phyloP scores from a whole-genome alignment of 495 filamentous ascomycete genomes.

The Xylaria sp. region DNA sequence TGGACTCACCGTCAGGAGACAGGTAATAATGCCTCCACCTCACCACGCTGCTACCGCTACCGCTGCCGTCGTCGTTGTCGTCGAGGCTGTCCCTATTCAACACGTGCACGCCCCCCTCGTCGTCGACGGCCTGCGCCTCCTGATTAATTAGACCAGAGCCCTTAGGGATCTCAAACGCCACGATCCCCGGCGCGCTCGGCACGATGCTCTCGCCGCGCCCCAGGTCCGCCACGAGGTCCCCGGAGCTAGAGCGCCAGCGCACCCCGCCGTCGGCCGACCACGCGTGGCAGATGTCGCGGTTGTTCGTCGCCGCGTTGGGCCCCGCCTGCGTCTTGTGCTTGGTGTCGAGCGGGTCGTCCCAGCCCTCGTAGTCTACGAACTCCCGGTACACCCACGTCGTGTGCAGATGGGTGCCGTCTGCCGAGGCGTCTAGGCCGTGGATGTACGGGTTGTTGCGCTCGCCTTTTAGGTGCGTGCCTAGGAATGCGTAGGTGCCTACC shows the following conservation, averaged over 20 bases:
- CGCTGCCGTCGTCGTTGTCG: no score
- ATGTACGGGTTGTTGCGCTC: constrained; percentile 56
- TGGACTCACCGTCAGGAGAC: constrained; percentile 42
- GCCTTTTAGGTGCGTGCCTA: constrained; percentile 53
- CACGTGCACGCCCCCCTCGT: constrained; percentile 54
- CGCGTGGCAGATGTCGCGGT: constrained; percentile 55
- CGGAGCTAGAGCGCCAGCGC: constrained; percentile 47
- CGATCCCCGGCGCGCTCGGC: constrained; percentile 45
- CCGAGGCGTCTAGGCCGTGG: constrained; percentile 48
- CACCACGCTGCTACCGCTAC: no score
- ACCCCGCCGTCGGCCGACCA: constrained; percentile 50
- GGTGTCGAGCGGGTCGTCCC: constrained; percentile 49
- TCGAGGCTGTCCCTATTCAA: constrained; percentile 48
- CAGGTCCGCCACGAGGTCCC: constrained; percentile 43
- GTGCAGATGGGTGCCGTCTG: constrained; percentile 40
- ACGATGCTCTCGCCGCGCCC: constrained; percentile 42
- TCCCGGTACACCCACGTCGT: constrained; percentile 58
- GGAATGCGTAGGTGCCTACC: constrained; percentile 37
- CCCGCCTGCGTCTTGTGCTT: constrained; percentile 54
- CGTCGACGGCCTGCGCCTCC: constrained; percentile 55
- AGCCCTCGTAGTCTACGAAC: constrained; percentile 50
- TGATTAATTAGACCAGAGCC: constrained; percentile 54
- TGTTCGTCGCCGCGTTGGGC: constrained; percentile 54
- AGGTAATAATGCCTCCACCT: constrained; percentile 58
- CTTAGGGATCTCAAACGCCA: constrained; percentile 51